Conservation (phyloP, 116 monocot genomes). For the Dioscorea cayenensis region DNA sequence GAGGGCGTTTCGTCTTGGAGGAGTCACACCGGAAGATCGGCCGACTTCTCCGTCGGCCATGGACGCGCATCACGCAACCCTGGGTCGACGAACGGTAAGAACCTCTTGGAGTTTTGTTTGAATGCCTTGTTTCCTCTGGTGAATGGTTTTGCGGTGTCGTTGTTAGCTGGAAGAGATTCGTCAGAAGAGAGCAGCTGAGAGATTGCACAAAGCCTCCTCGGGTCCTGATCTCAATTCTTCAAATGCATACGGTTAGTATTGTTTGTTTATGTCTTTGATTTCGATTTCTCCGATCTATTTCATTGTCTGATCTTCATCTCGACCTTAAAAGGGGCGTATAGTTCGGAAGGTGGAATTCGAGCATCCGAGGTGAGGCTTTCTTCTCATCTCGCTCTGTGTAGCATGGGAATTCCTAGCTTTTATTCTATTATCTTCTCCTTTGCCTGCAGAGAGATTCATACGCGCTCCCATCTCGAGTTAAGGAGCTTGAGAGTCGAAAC, state of each 20-base stretch:
- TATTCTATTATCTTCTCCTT: constrained; percentile 1
- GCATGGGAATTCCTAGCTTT: background rate
- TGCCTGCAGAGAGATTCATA: constrained; percentile 40
- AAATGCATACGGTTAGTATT: constrained; percentile 21
- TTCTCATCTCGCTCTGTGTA: background rate
- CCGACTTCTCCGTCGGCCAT: constrained; percentile 9
- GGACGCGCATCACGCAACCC: constrained; percentile 57
- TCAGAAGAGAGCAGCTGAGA: constrained; percentile 83
- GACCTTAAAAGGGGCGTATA: constrained; percentile 24
- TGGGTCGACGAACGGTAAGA: constrained; percentile 57
- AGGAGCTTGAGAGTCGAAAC: constrained; percentile 60
- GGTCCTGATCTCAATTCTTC: constrained; percentile 53
- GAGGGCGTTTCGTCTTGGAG: no score
- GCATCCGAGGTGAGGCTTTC: constrained; percentile 35
- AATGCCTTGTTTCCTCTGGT: background rate
- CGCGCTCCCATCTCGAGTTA: constrained; percentile 37
- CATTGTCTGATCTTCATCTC: background rate
- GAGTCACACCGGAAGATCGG: no score
- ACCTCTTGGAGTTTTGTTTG: background rate
- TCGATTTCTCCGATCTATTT: background rate
- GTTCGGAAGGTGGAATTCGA: constrained; percentile 19
- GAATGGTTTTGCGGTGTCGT: background rate
- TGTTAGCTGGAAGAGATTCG: constrained; percentile 82
- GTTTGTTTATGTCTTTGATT: background rate
- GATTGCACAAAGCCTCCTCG: constrained; percentile 44